Evolutionary conservation across 805 yeast species (phyloP).

Genomic region (Candida sithepensis): DNA sequence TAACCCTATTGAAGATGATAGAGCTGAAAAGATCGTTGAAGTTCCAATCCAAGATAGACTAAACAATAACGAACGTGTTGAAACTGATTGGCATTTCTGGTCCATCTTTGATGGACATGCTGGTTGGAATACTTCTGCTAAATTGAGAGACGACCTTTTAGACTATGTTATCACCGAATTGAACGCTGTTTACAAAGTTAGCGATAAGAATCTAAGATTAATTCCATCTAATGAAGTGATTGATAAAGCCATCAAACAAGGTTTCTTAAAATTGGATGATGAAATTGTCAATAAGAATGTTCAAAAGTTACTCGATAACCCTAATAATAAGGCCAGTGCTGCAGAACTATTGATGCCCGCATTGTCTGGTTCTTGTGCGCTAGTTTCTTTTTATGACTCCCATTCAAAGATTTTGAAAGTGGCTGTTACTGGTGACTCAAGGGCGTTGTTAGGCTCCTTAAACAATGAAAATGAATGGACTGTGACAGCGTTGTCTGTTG

Average conservation of each 20-base stretch:
- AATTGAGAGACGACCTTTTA: slow-evolving; percentile 74
- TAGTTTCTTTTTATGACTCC: slow-evolving; percentile 83
- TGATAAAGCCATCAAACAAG: slow-evolving; percentile 76
- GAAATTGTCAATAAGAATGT: slow-evolving; percentile 79
- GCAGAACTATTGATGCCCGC: slow-evolving; percentile 86
- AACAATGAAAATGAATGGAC: slow-evolving; percentile 69
- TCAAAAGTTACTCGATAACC: slow-evolving; percentile 62
- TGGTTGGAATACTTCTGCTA: slow-evolving; percentile 91
- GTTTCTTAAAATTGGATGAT: slow-evolving; percentile 79
- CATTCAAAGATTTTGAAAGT: slow-evolving; percentile 68
- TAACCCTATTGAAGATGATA: slow-evolving; percentile 91
- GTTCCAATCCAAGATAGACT: slow-evolving; percentile 65
- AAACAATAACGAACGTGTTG: slow-evolving; percentile 41
- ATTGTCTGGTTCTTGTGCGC: slow-evolving; percentile 90
- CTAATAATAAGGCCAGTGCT: slow-evolving; percentile 60
- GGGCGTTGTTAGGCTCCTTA: slow-evolving; percentile 81
- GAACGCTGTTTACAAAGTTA: slow-evolving; percentile 58
- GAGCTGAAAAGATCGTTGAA: slow-evolving; percentile 76
- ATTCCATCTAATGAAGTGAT: slow-evolving; percentile 67
- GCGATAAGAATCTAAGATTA: slow-evolving; percentile 47
- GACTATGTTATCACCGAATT: slow-evolving; percentile 74
- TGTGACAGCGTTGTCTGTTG: slow-evolving; percentile 79
- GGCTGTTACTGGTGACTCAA: slow-evolving; percentile 94
- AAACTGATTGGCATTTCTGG: slow-evolving; percentile 85
- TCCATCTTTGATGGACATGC: slow-evolving; percentile 97